Evolutionary conservation across 257 asterid genomes (phyloP).

Genomic region (Galeopsis tetrahit): DNA sequence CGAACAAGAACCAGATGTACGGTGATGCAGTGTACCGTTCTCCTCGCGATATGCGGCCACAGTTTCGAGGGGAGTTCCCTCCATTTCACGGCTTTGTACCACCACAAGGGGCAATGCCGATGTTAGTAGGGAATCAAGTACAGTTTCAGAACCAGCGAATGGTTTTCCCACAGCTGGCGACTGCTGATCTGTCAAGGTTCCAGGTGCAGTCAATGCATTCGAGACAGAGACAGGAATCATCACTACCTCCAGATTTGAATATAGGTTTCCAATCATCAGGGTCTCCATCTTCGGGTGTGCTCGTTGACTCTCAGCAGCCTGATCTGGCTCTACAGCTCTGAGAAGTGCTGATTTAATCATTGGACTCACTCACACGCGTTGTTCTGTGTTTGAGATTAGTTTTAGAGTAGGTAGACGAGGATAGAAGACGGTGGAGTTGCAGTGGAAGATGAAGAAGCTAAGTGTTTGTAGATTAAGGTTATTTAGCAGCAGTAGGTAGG

Average conservation of each 20-base stretch:
- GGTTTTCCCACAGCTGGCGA: slow-evolving; percentile 62
- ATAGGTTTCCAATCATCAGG: slow-evolving; percentile 85
- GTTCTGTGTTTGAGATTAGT: background rate
- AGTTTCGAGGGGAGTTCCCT: slow-evolving; percentile 55
- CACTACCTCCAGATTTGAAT: slow-evolving; percentile 89
- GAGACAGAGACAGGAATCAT: slow-evolving; percentile 69
- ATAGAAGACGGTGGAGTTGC: slow-evolving; percentile 30
- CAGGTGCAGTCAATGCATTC: slow-evolving; percentile 69
- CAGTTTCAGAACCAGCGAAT: slow-evolving; percentile 63
- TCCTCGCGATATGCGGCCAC: slow-evolving; percentile 54
- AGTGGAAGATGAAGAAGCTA: background rate
- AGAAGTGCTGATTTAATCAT: slow-evolving; percentile 19
- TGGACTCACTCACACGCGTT: background rate
- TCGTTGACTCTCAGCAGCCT: slow-evolving; percentile 96
- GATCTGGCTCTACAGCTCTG: slow-evolving; percentile 96
- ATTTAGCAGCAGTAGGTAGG: background rate
- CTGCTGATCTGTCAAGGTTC: slow-evolving; percentile 82
- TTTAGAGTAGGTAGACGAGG: slow-evolving; percentile 34
- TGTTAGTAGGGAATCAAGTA: slow-evolving; percentile 50
- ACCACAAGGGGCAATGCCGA: slow-evolving; percentile 62
- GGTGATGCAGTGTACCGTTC: slow-evolving; percentile 62
- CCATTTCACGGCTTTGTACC: slow-evolving; percentile 59
- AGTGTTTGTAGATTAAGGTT: slow-evolving; percentile 29
- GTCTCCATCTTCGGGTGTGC: slow-evolving; percentile 73
- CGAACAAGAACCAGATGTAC: slow-evolving; percentile 52